phyloP scores from a whole-genome alignment of 2,329 filamentous ascomycete genomes.

The Penicillium sp. region DNA sequence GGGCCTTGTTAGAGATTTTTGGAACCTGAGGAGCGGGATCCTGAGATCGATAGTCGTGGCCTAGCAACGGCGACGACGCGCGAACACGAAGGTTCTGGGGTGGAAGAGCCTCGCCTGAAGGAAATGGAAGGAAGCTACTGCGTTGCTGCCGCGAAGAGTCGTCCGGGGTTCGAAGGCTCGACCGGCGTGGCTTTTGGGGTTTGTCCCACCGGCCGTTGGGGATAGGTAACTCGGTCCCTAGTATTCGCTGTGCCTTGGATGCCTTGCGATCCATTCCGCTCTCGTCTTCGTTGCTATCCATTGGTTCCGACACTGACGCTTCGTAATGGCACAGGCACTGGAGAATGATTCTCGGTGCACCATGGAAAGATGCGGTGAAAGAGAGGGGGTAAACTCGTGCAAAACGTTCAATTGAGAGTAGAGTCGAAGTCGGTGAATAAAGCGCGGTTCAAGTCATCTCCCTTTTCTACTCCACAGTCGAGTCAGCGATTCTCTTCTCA shows the following conservation, averaged over 20 bases:
- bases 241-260: conserved; percentile 33
- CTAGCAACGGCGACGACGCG: conserved; percentile 46
- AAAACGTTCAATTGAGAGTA: conserved; percentile 2
- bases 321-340: conserved; percentile 22
- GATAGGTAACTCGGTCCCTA: conserved; percentile 29
- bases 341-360: conserved; percentile 12
- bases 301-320: conserved; percentile 19
- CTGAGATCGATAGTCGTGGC: conserved; percentile 35
- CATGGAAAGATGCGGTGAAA: conserved; percentile 8
- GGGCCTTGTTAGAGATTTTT: conserved; percentile 34
- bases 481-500: conserved; percentile 7
- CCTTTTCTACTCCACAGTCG: conserved; percentile 11
- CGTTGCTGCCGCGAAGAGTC: conserved; percentile 27
- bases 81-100: conserved; percentile 37
- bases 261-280: conserved; percentile 18
- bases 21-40: conserved; percentile 30
- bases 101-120: conserved; percentile 20
- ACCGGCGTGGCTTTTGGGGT: conserved; percentile 26
- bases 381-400: not conserved
- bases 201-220: conserved; percentile 24
- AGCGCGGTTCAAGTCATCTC: conserved; percentile 2
- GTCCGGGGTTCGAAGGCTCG: conserved; percentile 43
- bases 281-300: conserved; percentile 19
- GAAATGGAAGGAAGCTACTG: conserved; percentile 26
- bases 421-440: no score